Conservation (phyloP, 2,329 filamentous ascomycete genomes). For the Trichophyton mentagrophytes region DNA sequence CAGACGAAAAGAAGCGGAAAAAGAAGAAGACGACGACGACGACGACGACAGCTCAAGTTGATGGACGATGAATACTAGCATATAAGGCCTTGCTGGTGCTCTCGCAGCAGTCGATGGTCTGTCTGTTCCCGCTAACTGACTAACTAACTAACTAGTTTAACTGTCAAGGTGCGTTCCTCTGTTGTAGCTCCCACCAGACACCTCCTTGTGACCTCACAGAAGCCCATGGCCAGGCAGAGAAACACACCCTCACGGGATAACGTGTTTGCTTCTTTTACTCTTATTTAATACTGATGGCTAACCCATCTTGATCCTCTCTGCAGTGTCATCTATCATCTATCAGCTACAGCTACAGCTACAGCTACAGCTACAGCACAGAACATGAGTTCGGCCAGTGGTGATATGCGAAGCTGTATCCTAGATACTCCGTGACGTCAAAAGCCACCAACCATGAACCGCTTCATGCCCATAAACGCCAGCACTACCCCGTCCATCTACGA, state of each 20-base stretch:
- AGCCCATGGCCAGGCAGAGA: neutral
- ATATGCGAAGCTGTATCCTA: neutral
- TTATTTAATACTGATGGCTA: too few relatives aligned
- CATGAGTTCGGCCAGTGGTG: neutral
- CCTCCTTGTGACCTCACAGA: neutral
- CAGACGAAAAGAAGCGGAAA: neutral
- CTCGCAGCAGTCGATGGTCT: too few relatives aligned
- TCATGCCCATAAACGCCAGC: constrained; percentile 31
- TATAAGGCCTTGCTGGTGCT: too few relatives aligned
- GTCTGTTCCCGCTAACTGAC: too few relatives aligned
- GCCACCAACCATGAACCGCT: constrained; percentile 38
- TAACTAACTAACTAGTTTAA: neutral
- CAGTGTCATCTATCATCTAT: neutral
- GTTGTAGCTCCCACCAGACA: neutral
- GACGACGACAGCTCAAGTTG: neutral
- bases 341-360: neutral
- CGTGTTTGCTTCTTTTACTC: neutral
- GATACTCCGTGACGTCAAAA: constrained; percentile 36
- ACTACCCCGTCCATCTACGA: constrained; percentile 22
- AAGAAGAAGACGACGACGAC: too few relatives aligned
- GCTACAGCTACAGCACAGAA: neutral
- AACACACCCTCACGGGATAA: neutral
- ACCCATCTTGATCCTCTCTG: neutral
- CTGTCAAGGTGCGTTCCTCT: neutral
- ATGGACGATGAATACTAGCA: neutral